Conservation (phyloP, 192 early-diverging fungal genomes). For the Backusella psychrophila region DNA sequence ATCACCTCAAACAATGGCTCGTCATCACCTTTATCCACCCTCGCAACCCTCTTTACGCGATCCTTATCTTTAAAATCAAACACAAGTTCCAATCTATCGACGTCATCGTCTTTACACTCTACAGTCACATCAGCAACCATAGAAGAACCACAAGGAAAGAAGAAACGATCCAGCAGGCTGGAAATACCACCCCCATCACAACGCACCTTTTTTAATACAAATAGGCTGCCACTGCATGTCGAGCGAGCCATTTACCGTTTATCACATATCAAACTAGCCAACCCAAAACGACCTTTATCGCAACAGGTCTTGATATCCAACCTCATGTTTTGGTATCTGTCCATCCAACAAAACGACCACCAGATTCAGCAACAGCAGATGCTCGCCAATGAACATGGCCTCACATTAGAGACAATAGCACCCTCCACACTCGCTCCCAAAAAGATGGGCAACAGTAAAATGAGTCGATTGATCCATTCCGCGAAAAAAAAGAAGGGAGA, state of each 20-base stretch:
- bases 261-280: slow-evolving; percentile 69
- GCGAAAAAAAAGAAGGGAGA: background rate
- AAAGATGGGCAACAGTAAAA: background rate
- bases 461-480: background rate
- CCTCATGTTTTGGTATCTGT: slow-evolving; percentile 84
- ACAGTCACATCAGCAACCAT: background rate
- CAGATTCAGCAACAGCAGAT: background rate
- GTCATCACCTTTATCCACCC: background rate
- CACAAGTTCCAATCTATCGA: background rate
- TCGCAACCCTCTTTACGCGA: background rate
- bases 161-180: slow-evolving; percentile 1
- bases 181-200: slow-evolving; percentile 5
- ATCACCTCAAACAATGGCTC: background rate
- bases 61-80: background rate
- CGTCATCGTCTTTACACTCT: background rate
- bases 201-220: slow-evolving; percentile 6
- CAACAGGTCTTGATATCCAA: slow-evolving; percentile 80
- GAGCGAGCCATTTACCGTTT: slow-evolving; percentile 79
- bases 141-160: background rate
- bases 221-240: slow-evolving; percentile 67
- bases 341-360: slow-evolving; percentile 42
- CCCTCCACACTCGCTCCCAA: background rate
- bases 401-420: background rate
- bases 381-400: background rate
- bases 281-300: slow-evolving; percentile 65